Evolutionary conservation across 1,284 basidiomycete genomes (phyloP).

Genomic region (Irpex sp.): DNA sequence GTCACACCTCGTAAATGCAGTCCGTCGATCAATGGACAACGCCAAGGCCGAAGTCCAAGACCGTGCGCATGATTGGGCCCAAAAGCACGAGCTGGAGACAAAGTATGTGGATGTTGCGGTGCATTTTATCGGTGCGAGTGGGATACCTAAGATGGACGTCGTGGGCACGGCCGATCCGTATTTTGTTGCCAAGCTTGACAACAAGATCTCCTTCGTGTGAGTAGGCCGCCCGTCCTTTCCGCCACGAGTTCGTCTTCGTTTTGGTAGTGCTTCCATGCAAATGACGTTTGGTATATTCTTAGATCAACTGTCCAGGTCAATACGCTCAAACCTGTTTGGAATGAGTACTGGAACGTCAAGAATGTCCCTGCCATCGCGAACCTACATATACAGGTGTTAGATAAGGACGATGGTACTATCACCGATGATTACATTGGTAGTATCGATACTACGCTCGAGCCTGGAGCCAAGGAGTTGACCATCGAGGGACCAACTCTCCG

Average conservation of each 20-base stretch:
- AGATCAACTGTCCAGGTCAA: constrained; percentile 65
- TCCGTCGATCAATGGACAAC: constrained; percentile 13
- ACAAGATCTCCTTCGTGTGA: constrained; percentile 58
- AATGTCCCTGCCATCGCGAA: constrained; percentile 64
- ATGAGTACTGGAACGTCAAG: constrained; percentile 67
- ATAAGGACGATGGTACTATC: constrained; percentile 60
- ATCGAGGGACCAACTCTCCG: constrained; percentile 51
- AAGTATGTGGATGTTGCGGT: constrained; percentile 48
- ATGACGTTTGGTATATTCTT: neutral
- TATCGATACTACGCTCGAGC: constrained; percentile 46
- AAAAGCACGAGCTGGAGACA: constrained; percentile 7
- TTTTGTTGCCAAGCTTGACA: constrained; percentile 64
- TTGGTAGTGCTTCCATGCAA: neutral
- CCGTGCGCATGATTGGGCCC: constrained; percentile 11
- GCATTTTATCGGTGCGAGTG: constrained; percentile 68
- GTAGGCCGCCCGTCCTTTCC: constrained; percentile 10
- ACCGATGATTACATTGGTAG: constrained; percentile 67
- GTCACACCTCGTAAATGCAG: constrained; percentile 11
- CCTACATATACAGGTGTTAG: constrained; percentile 54
- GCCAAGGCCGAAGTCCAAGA: constrained; percentile 11
- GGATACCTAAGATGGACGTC: constrained; percentile 67
- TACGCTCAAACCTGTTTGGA: constrained; percentile 66
- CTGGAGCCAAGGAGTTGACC: constrained; percentile 59
- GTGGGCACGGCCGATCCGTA: constrained; percentile 69
- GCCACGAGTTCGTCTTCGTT: neutral